phyloP scores from a whole-genome alignment of 768 basidiomycete genomes.

The Phylloporus sp. region DNA sequence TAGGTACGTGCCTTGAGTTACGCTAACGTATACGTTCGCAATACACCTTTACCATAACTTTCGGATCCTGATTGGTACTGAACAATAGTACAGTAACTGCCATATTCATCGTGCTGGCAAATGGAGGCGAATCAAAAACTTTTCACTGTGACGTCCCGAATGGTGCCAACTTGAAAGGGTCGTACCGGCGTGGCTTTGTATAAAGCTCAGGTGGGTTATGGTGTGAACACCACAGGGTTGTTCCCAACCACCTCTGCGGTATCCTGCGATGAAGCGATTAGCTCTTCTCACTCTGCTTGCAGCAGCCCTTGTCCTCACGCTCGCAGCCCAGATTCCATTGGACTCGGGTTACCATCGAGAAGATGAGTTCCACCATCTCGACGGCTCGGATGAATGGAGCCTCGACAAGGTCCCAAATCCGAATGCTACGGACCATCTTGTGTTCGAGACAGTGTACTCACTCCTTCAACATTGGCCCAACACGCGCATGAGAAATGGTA shows the following conservation, averaged over 20 bases:
- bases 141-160: no score
- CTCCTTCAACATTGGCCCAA: slow-evolving; percentile 42
- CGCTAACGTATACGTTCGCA: no score
- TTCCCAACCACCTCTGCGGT: not conserved
- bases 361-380: not conserved
- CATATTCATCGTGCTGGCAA: no score
- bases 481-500: slow-evolving; percentile 43
- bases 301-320: not conserved
- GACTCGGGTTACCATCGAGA: not conserved
- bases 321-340: slow-evolving; percentile 11
- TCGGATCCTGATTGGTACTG: no score
- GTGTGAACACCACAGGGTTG: no score
- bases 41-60: no score
- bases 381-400: slow-evolving; percentile 16
- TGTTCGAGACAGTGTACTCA: slow-evolving; percentile 25
- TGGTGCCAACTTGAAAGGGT: no score
- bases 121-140: no score
- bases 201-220: no score
- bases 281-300: not conserved
- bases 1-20: no score
- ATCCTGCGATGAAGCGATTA: not conserved
- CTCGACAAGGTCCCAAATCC: slow-evolving; percentile 19
- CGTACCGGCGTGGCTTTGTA: no score
- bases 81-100: no score
- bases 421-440: slow-evolving; percentile 25